These are phyloP conservation scores for Suillus luteus DNA, from an alignment of 768 basidiomycete species.

Conservation along the genomic window DNA sequence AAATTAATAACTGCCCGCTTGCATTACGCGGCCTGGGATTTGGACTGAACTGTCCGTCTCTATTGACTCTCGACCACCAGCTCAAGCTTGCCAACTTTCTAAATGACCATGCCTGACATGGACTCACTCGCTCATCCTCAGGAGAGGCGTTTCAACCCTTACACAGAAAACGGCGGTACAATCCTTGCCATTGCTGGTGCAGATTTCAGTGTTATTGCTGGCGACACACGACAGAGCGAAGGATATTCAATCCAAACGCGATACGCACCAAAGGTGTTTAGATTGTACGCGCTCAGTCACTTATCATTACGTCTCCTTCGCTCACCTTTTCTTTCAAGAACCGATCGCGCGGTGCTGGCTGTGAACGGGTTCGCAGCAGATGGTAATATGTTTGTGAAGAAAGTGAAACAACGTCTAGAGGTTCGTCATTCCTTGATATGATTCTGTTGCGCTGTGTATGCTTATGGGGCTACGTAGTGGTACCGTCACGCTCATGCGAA, in stretches of 20 bases:
- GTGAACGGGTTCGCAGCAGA: constrained; percentile 98
- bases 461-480: constrained; percentile 59
- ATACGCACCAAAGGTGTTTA: constrained; percentile 94
- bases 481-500: constrained; percentile 96
- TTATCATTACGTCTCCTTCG: too few species aligned
- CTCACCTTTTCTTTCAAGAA: constrained; percentile 47
- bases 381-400: constrained; percentile 97
- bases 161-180: constrained; percentile 93
- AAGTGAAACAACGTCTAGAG: constrained; percentile 92
- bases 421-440: constrained; percentile 45
- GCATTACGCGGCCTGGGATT: constrained; percentile 20
- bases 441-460: neutral
- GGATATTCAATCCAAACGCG: constrained; percentile 98
- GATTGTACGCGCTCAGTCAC: constrained; percentile 61
- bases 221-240: constrained; percentile 95
- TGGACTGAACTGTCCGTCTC: neutral
- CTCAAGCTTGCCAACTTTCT: neutral
- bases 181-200: constrained; percentile 94
- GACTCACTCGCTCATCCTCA: constrained; percentile 43
- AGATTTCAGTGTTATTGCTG: constrained; percentile 93
- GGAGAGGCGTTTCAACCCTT: constrained; percentile 79
- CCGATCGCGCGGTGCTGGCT: constrained; percentile 89
- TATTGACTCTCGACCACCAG: neutral
- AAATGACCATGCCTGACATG: constrained; percentile 39
- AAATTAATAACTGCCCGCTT: neutral